Evolutionary conservation across 768 basidiomycete species (phyloP), one percentile per base, ranked within the genome.

Genomic region (Mycena epipterygia): DNA sequence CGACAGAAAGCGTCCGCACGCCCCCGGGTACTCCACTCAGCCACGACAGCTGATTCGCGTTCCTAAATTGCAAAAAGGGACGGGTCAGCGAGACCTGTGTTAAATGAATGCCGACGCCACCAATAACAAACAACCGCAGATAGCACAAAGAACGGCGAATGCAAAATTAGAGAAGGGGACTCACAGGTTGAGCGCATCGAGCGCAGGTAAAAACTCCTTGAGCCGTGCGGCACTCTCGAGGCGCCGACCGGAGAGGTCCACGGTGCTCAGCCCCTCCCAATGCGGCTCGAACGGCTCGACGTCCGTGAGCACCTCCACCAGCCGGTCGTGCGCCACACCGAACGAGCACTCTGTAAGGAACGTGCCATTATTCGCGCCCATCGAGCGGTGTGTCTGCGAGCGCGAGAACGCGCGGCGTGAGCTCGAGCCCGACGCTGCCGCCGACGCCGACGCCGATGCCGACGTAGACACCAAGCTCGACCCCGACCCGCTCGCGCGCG

Each of bases 261-360:
- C 91, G 29, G 83, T 80, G 64, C 76, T 84, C 68, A 99, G 81
- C 44, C 88, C 85, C 75, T 98, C 97, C 98, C 98, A 99, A 77
- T 95, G 87, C 27, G 97, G 96, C 77, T 96, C 95, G 80, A 94
- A 98, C 23, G 97, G 96, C 77, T 96, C 93, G 16, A 96, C 90
- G 76, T 98, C 96, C 48, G 97, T 98, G 77, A 99, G 95, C 75
- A 95, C 91, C 79, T 94, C 90, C 2, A 99, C 93, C 7, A 99
- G 88, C 51, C 89, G 89, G 78, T 98, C 97, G 75, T 95, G 95
- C n/a, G 96, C 89, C 49, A 98, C 91, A 19, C 90, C 95, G 78
- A 99, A 99, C 46, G 97, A 98, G 78, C 97, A 98, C 78, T 99
- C 97, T 14, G 97, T 99, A 72, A 99, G 84, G 83, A 97, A 88